Percentiles rank a stretch among this genome's conserved stretches.
Evolutionary conservation across 148 eudicot genomes (phyloP).

Genomic region (Silene latifolia): DNA sequence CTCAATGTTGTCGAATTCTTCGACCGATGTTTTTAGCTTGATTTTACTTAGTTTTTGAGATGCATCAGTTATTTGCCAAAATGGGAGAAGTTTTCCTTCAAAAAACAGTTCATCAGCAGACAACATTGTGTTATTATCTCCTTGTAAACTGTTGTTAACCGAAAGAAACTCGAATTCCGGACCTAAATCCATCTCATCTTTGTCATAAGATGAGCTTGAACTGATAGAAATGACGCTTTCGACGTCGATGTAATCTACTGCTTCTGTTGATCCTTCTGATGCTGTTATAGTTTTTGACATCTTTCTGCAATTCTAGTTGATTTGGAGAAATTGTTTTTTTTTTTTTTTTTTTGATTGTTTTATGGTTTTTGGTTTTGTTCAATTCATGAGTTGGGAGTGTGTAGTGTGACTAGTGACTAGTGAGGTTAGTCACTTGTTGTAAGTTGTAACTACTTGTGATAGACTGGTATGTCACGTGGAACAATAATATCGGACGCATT

Average conservation of each 20-base stretch:
- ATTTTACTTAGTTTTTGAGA: slow-evolving; percentile 50
- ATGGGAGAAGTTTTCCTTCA: slow-evolving; percentile 76
- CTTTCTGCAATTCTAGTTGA: too few relatives aligned
- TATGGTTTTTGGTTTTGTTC: too few relatives aligned
- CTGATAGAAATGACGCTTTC: slow-evolving; percentile 60
- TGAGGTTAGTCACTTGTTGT: too few relatives aligned
- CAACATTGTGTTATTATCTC: slow-evolving; percentile 38
- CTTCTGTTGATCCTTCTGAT: background rate
- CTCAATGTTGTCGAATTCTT: background rate
- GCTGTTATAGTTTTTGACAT: background rate
- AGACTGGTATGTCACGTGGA: too few relatives aligned
- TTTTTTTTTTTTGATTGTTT: too few relatives aligned
- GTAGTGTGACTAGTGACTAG: too few relatives aligned
- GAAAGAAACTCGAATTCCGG: slow-evolving; percentile 73
- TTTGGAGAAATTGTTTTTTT: too few relatives aligned
- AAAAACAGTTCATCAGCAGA: slow-evolving; percentile 78
- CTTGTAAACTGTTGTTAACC: slow-evolving; percentile 26
- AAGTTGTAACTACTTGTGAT: too few relatives aligned
- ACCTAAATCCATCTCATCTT: slow-evolving; percentile 27
- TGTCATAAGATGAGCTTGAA: slow-evolving; percentile 37
- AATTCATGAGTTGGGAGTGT: too few relatives aligned
- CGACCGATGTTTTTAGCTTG: slow-evolving; percentile 26
- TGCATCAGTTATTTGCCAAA: slow-evolving; percentile 48
- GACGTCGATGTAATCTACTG: slow-evolving; percentile 64
- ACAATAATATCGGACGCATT: too few relatives aligned